A percentile compares a stretch with the other conserved stretches of the same genome.
These are phyloP conservation scores for Melanogaster broomeanus DNA, from an alignment of 768 basidiomycete species.

Conservation along the genomic window DNA sequence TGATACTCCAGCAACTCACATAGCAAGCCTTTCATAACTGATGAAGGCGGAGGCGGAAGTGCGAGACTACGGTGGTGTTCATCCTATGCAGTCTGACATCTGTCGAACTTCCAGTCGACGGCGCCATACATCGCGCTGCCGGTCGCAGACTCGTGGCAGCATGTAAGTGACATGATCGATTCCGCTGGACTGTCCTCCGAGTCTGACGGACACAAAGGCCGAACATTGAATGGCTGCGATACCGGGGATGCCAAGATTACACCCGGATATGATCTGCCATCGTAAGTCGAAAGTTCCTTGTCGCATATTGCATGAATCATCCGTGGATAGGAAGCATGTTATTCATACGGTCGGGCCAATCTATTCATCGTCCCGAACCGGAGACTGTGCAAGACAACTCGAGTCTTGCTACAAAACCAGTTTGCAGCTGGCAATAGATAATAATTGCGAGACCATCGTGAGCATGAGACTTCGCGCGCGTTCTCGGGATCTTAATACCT, in stretches of 20 bases:
- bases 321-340: constrained; percentile 55
- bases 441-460: constrained; percentile 66
- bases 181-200: neutral
- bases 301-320: neutral
- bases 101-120: constrained; percentile 57
- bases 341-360: constrained; percentile 85
- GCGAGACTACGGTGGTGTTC: constrained; percentile 16
- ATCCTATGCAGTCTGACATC: neutral
- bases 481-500: neutral
- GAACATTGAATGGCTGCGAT: constrained; percentile 61
- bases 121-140: constrained; percentile 78
- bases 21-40: neutral
- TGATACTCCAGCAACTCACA: neutral
- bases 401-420: constrained; percentile 69
- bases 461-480: constrained; percentile 2
- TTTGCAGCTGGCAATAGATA: constrained; percentile 60
- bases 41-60: constrained; percentile 80
- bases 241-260: constrained; percentile 83
- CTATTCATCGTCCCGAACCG: constrained; percentile 41
- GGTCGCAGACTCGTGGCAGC: constrained; percentile 65
- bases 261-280: constrained; percentile 70
- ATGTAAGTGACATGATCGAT: constrained; percentile 47
- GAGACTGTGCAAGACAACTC: constrained; percentile 53
- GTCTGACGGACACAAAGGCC: constrained; percentile 46
- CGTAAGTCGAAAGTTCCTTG: constrained; percentile 48